A percentile compares a stretch with the other conserved stretches of the same genome.
Evolutionary conservation across 176 grass and related monocot genomes (phyloP).

Genomic region (Rhynchospora tenuis): DNA sequence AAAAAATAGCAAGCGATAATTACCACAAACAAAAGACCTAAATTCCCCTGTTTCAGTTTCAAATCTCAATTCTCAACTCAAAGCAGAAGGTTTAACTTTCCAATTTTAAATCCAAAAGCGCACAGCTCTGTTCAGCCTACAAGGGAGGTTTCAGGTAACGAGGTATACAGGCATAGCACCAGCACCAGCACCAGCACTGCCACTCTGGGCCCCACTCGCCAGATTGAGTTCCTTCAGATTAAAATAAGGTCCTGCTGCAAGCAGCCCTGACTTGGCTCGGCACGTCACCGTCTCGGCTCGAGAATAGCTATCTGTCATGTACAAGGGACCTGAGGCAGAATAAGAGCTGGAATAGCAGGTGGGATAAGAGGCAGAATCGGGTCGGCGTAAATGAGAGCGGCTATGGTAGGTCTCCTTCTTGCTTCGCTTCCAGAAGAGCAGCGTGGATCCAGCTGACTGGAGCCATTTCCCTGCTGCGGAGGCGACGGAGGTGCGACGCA

Average conservation of each 20-base stretch:
- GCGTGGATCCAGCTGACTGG: background rate
- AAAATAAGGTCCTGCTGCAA: background rate
- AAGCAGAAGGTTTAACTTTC: no score
- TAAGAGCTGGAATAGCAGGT: background rate
- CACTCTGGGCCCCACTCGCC: background rate
- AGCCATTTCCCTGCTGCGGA: background rate
- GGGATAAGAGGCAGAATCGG: background rate
- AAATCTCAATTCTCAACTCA: background rate
- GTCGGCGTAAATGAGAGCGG: background rate
- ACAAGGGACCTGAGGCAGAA: background rate
- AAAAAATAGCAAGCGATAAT: background rate
- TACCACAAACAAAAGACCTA: background rate
- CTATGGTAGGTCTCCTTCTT: background rate
- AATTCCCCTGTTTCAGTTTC: background rate
- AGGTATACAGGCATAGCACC: background rate
- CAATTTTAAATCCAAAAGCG: background rate
- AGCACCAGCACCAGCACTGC: background rate
- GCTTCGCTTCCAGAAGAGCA: slow-evolving; percentile 1
- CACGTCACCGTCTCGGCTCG: background rate
- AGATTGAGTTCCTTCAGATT: slow-evolving; percentile 2
- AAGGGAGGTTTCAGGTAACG: background rate
- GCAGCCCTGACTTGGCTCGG: background rate
- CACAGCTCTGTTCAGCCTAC: background rate
- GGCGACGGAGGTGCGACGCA: background rate
- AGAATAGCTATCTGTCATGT: background rate